Percentiles rank a stretch among this genome's conserved stretches.
These are phyloP conservation scores for Colletotrichum trifolii DNA, from an alignment of 2,329 filamentous ascomycete species.

Conservation along the genomic window DNA sequence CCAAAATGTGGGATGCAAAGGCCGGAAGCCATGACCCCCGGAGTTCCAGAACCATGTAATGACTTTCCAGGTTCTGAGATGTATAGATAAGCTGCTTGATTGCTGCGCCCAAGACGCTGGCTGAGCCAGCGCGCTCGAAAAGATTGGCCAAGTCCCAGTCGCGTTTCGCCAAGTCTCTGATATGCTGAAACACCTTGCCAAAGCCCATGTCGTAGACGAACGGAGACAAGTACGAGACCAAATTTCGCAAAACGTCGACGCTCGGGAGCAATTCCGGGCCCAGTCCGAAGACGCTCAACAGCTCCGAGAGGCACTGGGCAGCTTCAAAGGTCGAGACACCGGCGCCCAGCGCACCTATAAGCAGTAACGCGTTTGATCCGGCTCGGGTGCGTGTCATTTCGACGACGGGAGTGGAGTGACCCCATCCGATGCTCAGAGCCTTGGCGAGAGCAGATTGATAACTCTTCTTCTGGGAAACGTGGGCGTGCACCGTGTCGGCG, in stretches of 20 bases:
- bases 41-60: conserved; percentile 3
- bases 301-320: neutral
- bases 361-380: conserved; percentile 1
- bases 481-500: neutral
- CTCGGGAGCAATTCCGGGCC: neutral
- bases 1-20: conserved; percentile 1
- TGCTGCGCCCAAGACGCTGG: neutral
- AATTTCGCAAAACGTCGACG: neutral
- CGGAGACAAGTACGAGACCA: neutral
- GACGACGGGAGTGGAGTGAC: neutral
- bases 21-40: neutral
- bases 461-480: neutral
- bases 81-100: conserved; percentile 2
- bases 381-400: conserved; percentile 3
- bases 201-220: conserved; percentile 10
- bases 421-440: conserved; percentile 2
- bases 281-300: neutral
- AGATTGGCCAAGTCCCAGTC: neutral
- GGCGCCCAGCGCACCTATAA: neutral
- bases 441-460: neutral
- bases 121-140: neutral
- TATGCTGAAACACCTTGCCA: neutral
- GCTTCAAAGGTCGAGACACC: neutral
- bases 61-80: neutral
- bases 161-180: neutral